Evolutionary conservation across 2,329 filamentous ascomycete genomes (phyloP), one percentile per base, ranked within the genome.

Genomic region (Stagonosporopsis tanaceti): DNA sequence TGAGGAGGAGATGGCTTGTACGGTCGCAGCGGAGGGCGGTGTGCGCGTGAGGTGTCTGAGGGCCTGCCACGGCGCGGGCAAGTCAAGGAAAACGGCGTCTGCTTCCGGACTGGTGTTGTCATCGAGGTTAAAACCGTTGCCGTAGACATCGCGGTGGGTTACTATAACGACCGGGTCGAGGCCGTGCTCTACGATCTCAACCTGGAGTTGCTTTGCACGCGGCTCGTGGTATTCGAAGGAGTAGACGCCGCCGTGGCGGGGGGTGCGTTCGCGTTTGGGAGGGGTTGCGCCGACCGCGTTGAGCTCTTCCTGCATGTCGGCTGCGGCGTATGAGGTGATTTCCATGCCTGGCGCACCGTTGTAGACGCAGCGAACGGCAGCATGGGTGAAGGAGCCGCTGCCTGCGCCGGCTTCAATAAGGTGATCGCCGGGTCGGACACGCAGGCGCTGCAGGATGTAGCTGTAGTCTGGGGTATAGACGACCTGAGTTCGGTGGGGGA

Each of bases 401-500:
- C 91, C 91, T 1, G 90, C 88, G 30, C 91, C 91, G 3, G 91
- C 91, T 75, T 95, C 91, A 53, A 95, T 93, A 34, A 95, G 80
- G 20, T 83, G 84, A 42, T 86, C 84, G 5, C 92, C 91, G 0
- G 91, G 91, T 20, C 89, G 81, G 5, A 89, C 90, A 30, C 89
- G 85, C 67, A 95, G 84, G 32, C 90, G 84, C 68, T 93, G 90
- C 11, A 95, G 80, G 46, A 95, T 87, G 71, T 93, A 95, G 78
- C 91, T 93, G 77, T 93, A 93, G 74, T 95, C 91, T 15, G 91
- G 90, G 0, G 90, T 93, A 74, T 95, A 95, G 50, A 95, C 91
- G 35, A 95, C 91, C 72, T 95, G 91, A 0, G 91, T 95, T 59
- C 91, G 83, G 73, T 95, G 91, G 1, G 91, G 91, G 45, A 95